Base-by-base conservation (phyloP, 2,329 filamentous ascomycete species). In the Nigrospora oryzae region DNA sequence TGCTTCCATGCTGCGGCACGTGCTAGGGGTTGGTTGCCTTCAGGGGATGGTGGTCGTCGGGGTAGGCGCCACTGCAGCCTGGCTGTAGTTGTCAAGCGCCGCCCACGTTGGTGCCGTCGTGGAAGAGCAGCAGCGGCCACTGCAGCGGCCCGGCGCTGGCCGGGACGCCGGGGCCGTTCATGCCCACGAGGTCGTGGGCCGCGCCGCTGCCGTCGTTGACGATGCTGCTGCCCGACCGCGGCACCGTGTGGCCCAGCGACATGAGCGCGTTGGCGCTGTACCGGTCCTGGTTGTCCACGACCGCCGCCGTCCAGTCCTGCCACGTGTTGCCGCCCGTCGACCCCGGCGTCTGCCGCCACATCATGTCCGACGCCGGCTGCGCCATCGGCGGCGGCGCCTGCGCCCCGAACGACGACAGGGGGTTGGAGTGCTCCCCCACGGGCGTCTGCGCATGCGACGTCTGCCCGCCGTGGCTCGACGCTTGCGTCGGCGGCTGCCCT, bases 261-360 rank as follows among this genome's bases (percentile, higher is more conserved):
- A 77, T 59, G 12, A 77, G 59, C 13, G 73, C 67, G 38, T 64
- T 70, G 28, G 72, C 72, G 47, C 69, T 70, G 56, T 70, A 75
- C 19, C 70, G 64, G 38, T 74, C 70, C 46, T 73, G 70, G 32
- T 59, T 69, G 50, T 74, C 69, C 32, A 69, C 65, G 28, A 78
- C 70, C 43, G 73, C 71, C 0, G 68, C 64, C 10, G 73, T 71
- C 75, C 75, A 79, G 57, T 77, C 70, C 14, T 74, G 67, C 74
- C 74, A 79, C 0, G 71, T 64, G 48, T 70, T 76, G 8, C 63
- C 65, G 4, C 61, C 51, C 12, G 56, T 53, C 33, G 58, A 58
- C 63, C 42, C 43, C 11, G 51, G 42, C 10, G 60, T 56, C n/a
- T 57, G 51, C 14, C 57, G 54, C 57, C 57, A 61, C 48, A 59